Percentiles rank a stretch among this genome's conserved stretches.
Evolutionary conservation across 768 basidiomycete species (phyloP).

Genomic region (Lactifluus subvellereus): DNA sequence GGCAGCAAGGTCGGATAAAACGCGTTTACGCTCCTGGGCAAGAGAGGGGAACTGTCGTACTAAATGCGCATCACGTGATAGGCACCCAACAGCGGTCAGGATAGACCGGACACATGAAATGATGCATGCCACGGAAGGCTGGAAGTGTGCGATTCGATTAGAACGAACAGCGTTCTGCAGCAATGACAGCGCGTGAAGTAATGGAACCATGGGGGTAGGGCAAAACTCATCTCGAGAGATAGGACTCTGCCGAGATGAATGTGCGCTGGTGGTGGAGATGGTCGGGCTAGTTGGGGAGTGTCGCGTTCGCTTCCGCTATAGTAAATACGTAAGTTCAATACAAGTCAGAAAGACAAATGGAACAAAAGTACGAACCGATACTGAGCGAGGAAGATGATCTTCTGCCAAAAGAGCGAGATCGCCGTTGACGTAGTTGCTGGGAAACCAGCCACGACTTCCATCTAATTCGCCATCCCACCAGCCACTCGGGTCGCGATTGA

Average conservation of each 20-base stretch:
- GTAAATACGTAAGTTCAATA: not conserved
- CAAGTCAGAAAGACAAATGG: not conserved
- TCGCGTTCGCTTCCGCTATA: slow-evolving; percentile 27
- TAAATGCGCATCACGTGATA: slow-evolving; percentile 73
- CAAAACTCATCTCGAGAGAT: slow-evolving; percentile 40
- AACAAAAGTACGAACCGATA: slow-evolving; percentile 34
- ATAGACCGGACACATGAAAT: slow-evolving; percentile 91
- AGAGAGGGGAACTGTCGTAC: slow-evolving; percentile 62
- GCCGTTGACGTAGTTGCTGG: slow-evolving; percentile 87
- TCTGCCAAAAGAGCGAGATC: slow-evolving; percentile 54
- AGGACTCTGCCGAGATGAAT: slow-evolving; percentile 14
- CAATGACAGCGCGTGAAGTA: slow-evolving; percentile 79
- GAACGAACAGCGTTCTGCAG: slow-evolving; percentile 78
- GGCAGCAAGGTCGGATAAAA: slow-evolving; percentile 73
- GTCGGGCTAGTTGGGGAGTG: slow-evolving; percentile 17
- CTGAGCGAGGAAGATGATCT: slow-evolving; percentile 46
- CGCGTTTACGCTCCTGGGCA: slow-evolving; percentile 71
- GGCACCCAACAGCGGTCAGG: slow-evolving; percentile 74
- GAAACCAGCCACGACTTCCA: slow-evolving; percentile 92
- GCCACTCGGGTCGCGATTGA: slow-evolving; percentile 79
- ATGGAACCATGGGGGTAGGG: slow-evolving; percentile 74
- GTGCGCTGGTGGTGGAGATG: slow-evolving; percentile 6
- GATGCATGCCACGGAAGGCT: slow-evolving; percentile 90
- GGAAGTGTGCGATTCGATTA: slow-evolving; percentile 78
- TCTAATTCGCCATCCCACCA: slow-evolving; percentile 99